These are phyloP conservation scores for Trametes versicolor DNA, from an alignment of 1,284 basidiomycete genomes.

Conservation along the genomic window DNA sequence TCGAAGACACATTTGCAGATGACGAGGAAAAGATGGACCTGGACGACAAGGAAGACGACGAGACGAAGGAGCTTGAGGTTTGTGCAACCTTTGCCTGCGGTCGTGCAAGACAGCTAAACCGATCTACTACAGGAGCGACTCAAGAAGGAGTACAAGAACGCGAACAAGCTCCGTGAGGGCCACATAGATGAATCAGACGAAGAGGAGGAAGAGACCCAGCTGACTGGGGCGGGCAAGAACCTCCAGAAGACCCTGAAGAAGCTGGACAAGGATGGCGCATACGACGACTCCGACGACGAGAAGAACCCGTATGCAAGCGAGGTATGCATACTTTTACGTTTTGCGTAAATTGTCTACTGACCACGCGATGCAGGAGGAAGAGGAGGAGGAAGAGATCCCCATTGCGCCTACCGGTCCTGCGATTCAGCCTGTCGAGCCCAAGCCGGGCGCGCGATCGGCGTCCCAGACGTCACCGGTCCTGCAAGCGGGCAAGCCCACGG, in stretches of 20 bases:
- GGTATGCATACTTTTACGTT: slow-evolving; percentile 51
- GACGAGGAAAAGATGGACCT: slow-evolving; percentile 84
- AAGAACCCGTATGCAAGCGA: slow-evolving; percentile 84
- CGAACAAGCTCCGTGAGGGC: slow-evolving; percentile 77
- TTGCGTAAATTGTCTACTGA: background rate
- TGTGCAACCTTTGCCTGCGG: slow-evolving; percentile 16
- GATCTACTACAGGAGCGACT: slow-evolving; percentile 71
- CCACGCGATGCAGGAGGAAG: slow-evolving; percentile 52
- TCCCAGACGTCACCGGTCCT: slow-evolving; percentile 46
- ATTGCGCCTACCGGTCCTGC: slow-evolving; percentile 62
- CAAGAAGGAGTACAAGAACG: slow-evolving; percentile 82
- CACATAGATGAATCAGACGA: slow-evolving; percentile 78
- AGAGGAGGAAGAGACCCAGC: slow-evolving; percentile 64
- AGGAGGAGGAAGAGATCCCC: slow-evolving; percentile 74
- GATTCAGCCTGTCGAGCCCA: slow-evolving; percentile 59
- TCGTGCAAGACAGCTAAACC: background rate
- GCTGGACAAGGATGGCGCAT: slow-evolving; percentile 76
- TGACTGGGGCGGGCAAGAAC: slow-evolving; percentile 76
- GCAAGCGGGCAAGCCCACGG: slow-evolving; percentile 39
- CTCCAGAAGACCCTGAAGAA: slow-evolving; percentile 83
- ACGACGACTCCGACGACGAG: slow-evolving; percentile 88
- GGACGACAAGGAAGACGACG: slow-evolving; percentile 82
- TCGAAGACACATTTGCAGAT: slow-evolving; percentile 87
- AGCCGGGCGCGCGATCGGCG: slow-evolving; percentile 43
- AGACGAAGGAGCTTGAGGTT: slow-evolving; percentile 89